phyloP scores from a whole-genome alignment of 306 rosid species.

The Lotus japonicus region DNA sequence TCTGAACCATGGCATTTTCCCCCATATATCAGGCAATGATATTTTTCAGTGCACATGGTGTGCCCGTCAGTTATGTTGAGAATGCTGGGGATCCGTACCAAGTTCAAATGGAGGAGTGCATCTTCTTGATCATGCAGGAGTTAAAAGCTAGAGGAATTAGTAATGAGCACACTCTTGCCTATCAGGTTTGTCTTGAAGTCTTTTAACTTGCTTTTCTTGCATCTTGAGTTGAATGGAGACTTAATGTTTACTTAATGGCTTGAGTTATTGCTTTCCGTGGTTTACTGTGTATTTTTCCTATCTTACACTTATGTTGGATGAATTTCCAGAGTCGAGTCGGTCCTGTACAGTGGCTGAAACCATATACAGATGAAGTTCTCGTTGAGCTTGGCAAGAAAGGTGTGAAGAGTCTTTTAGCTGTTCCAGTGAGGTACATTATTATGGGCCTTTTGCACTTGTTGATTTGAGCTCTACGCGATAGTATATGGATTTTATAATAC shows the following conservation, averaged over 20 bases:
- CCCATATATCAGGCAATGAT: conserved; percentile 55
- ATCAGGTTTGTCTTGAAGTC: conserved; percentile 57
- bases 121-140: conserved; percentile 87
- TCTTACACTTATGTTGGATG: conserved; percentile 26
- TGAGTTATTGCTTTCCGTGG: neutral
- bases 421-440: conserved; percentile 79
- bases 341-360: conserved; percentile 98
- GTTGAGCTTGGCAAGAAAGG: conserved; percentile 98
- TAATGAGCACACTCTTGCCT: conserved; percentile 91
- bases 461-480: neutral
- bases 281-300: neutral
- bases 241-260: neutral
- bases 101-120: conserved; percentile 98
- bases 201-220: neutral
- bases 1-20: neutral
- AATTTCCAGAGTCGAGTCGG: conserved; percentile 91
- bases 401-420: conserved; percentile 86
- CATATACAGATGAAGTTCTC: conserved; percentile 92
- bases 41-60: conserved; percentile 99
- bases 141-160: conserved; percentile 77
- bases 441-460: neutral
- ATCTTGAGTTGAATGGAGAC: neutral
- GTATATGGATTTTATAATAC: too few species aligned
- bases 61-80: conserved; percentile 90
- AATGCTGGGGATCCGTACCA: conserved; percentile 95